A percentile compares a stretch with the other conserved stretches of the same genome.
Conservation (phyloP, 306 rosid genomes). For the Potentilla sterilis region DNA sequence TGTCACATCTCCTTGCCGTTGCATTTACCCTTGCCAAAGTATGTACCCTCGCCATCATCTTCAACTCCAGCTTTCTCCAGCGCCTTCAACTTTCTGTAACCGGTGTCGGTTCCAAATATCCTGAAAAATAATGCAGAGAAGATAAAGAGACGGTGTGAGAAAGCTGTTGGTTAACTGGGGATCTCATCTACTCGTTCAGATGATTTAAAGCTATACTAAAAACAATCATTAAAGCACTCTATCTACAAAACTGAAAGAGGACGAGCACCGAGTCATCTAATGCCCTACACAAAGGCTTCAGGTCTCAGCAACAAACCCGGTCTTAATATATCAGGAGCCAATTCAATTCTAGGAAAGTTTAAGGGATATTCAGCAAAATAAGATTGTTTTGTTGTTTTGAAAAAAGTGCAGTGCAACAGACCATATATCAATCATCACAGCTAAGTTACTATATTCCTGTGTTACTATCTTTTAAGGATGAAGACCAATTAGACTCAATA, state of each 20-base stretch:
- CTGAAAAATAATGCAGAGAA: slow-evolving; percentile 29
- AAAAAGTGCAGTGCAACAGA: neutral
- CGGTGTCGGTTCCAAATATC: slow-evolving; percentile 82
- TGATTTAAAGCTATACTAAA: neutral
- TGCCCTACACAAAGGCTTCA: neutral
- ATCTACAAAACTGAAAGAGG: neutral
- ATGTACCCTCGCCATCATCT: slow-evolving; percentile 39
- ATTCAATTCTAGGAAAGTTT: neutral
- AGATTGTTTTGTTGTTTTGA: neutral
- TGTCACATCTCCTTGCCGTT: slow-evolving; percentile 37
- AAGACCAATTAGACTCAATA: neutral
- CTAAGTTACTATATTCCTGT: neutral
- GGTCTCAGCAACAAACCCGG: neutral
- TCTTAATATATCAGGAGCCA: neutral
- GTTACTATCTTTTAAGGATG: neutral
- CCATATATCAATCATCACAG: neutral
- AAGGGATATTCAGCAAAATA: neutral
- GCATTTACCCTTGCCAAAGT: slow-evolving; percentile 32
- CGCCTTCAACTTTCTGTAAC: slow-evolving; percentile 80
- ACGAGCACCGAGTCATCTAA: neutral
- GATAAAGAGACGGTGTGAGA: neutral
- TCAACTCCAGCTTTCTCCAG: slow-evolving; percentile 49
- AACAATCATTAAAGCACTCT: neutral
- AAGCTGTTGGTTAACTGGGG: neutral
- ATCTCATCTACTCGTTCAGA: neutral